Evolutionary conservation across 805 yeast genomes (phyloP).

Genomic region (Wickerhamiella galacta): DNA sequence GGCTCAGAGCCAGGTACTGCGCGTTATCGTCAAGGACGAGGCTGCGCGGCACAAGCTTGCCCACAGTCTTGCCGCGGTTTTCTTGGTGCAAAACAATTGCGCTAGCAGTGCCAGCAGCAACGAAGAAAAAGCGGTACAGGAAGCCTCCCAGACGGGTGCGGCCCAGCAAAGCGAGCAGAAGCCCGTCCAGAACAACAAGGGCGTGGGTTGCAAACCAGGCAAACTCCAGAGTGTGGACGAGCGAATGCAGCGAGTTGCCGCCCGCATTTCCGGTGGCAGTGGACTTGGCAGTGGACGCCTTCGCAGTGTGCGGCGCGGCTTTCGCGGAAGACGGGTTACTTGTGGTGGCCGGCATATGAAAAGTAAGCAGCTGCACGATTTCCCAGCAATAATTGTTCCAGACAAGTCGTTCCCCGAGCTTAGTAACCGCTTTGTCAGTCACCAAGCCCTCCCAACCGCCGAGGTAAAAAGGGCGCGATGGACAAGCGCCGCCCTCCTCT

Average conservation of each 20-base stretch:
- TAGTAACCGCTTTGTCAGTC: too few relatives aligned
- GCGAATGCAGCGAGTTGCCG: constrained; percentile 6
- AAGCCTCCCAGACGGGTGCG: constrained; percentile 21
- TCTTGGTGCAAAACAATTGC: constrained; percentile 59
- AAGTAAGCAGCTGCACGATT: too few relatives aligned
- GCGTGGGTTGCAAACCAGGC: constrained; percentile 16
- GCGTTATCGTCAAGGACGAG: constrained; percentile 44
- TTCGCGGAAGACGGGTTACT: neutral
- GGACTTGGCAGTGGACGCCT: constrained; percentile 2
- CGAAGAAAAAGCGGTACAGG: constrained; percentile 42
- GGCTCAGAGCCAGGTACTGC: constrained; percentile 48
- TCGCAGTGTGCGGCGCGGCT: neutral
- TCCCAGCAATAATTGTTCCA: too few relatives aligned
- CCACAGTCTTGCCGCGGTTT: constrained; percentile 11
- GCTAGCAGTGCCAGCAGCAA: constrained; percentile 56
- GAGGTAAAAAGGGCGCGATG: too few relatives aligned
- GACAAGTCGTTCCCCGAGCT: too few relatives aligned
- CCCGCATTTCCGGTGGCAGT: neutral
- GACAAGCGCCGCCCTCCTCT: too few relatives aligned
- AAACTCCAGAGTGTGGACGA: constrained; percentile 16
- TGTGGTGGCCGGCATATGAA: neutral
- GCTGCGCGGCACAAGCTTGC: constrained; percentile 15
- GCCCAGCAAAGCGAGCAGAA: constrained; percentile 7
- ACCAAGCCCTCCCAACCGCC: too few relatives aligned
- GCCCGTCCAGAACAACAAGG: constrained; percentile 10